Evolutionary conservation across 2,329 filamentous ascomycete genomes (phyloP).

Genomic region (Phoma sp.): DNA sequence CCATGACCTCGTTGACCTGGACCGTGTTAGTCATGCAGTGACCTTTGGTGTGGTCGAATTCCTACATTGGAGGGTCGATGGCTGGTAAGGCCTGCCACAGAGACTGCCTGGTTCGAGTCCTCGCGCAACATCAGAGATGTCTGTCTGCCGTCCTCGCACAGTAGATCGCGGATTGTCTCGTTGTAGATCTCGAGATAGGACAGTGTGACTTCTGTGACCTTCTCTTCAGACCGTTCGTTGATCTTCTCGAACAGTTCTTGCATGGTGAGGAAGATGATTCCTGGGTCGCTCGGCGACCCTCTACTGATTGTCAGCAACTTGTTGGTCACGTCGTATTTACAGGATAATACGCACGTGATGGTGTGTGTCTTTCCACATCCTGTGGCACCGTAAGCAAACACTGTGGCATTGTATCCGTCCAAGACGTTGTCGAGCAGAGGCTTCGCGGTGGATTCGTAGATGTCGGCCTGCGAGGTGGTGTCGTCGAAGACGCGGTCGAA

Average conservation of each 20-base stretch:
- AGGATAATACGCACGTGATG: constrained; percentile 61
- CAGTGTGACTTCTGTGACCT: constrained; percentile 85
- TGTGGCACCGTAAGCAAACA: constrained; percentile 97
- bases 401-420: constrained; percentile 97
- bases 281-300: constrained; percentile 87
- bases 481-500: constrained; percentile 98
- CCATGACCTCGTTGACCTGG: constrained; percentile 85
- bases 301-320: constrained; percentile 35
- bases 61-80: constrained; percentile 85
- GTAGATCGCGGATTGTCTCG: constrained; percentile 93
- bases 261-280: constrained; percentile 99
- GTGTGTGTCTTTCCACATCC: constrained; percentile 99
- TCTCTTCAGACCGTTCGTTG: constrained; percentile 81
- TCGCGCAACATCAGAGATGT: constrained; percentile 89
- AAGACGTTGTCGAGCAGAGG: constrained; percentile 91
- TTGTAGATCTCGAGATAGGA: constrained; percentile 99
- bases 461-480: constrained; percentile 86
- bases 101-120: constrained; percentile 91
- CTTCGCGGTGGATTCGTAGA: constrained; percentile 93
- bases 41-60: background rate
- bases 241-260: constrained; percentile 98
- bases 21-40: background rate
- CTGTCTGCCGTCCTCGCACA: constrained; percentile 84
- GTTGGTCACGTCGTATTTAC: constrained; percentile 49
- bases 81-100: constrained; percentile 87